A percentile compares a stretch with the other conserved stretches of the same genome.
These are phyloP conservation scores for Bothriochloa decipiens DNA, from an alignment of 176 grass and related monocot species.

Conservation along the genomic window DNA sequence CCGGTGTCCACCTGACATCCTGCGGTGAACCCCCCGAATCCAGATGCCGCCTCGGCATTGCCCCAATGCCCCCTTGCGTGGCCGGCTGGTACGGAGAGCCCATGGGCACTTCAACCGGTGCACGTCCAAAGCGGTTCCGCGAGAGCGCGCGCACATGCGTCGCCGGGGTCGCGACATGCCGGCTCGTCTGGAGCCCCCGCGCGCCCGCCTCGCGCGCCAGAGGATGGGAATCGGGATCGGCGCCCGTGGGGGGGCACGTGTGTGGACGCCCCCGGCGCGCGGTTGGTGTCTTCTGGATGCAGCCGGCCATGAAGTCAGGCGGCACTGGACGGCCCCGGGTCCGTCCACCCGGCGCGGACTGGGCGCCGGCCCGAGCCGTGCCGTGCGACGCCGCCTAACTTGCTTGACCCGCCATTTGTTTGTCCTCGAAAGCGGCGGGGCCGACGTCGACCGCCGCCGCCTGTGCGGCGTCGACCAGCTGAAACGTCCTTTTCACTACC, in stretches of 20 bases:
- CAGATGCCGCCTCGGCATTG: slow-evolving; percentile 25
- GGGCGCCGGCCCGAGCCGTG: neutral
- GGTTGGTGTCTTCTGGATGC: slow-evolving; percentile 32
- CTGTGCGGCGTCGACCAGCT: slow-evolving; percentile 21
- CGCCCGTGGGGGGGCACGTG: slow-evolving; percentile 30
- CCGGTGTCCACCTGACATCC: slow-evolving; percentile 17
- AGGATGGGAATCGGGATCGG: neutral
- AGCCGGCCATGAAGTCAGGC: neutral
- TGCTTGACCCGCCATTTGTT: slow-evolving; percentile 49
- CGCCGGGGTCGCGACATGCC: neutral
- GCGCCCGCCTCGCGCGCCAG: neutral
- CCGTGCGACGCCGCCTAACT: slow-evolving; percentile 50
- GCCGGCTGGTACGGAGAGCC: neutral
- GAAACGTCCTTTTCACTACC: neutral
- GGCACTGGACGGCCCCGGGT: slow-evolving; percentile 1
- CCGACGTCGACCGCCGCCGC: slow-evolving; percentile 34
- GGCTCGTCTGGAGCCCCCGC: neutral
- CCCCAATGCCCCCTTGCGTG: neutral
- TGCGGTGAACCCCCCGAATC: neutral
- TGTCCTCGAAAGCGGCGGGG: slow-evolving; percentile 50
- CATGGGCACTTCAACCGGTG: neutral
- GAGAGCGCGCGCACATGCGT: slow-evolving; percentile 10
- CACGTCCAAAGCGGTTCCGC: neutral
- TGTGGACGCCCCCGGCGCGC: neutral
- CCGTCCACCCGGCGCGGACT: slow-evolving; percentile 31